These are phyloP conservation scores for Populus simonii DNA, from an alignment of 345 rosid genomes.

Conservation along the genomic window DNA sequence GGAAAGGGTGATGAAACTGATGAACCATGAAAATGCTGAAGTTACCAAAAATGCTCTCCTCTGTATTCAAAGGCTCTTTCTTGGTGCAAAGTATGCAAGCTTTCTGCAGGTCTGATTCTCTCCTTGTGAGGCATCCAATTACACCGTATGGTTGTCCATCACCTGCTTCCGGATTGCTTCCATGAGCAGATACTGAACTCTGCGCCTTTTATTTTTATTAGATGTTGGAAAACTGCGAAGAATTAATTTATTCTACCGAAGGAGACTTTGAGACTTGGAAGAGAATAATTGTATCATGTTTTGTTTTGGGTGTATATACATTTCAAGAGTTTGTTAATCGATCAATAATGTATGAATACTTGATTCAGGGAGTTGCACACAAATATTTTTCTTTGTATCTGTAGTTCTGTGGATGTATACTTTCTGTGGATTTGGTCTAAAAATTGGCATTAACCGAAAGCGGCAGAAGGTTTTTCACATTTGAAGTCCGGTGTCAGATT, in stretches of 20 bases:
- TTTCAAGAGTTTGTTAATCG: background rate
- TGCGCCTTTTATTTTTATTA: background rate
- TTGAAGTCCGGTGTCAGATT: no score
- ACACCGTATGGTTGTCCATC: background rate
- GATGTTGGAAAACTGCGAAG: background rate
- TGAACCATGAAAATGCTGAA: conserved; percentile 80
- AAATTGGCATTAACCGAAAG: background rate
- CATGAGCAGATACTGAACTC: background rate
- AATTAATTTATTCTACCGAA: background rate
- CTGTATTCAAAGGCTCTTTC: conserved; percentile 85
- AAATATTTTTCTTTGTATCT: background rate
- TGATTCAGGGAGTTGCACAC: background rate
- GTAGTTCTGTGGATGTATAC: background rate
- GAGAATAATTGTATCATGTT: background rate
- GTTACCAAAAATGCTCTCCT: conserved; percentile 75
- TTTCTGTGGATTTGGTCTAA: background rate
- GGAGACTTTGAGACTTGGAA: background rate
- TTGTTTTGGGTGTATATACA: background rate
- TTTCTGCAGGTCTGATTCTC: conserved; percentile 79
- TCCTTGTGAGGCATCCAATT: background rate
- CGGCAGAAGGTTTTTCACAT: background rate
- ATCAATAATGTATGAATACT: background rate
- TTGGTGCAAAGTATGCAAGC: conserved; percentile 93
- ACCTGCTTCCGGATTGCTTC: background rate
- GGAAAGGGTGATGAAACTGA: conserved; percentile 83